Percentiles rank a stretch among this genome's conserved stretches.
Evolutionary conservation across 495 filamentous ascomycete genomes (phyloP).

Genomic region (Aspergillus taichungensis): DNA sequence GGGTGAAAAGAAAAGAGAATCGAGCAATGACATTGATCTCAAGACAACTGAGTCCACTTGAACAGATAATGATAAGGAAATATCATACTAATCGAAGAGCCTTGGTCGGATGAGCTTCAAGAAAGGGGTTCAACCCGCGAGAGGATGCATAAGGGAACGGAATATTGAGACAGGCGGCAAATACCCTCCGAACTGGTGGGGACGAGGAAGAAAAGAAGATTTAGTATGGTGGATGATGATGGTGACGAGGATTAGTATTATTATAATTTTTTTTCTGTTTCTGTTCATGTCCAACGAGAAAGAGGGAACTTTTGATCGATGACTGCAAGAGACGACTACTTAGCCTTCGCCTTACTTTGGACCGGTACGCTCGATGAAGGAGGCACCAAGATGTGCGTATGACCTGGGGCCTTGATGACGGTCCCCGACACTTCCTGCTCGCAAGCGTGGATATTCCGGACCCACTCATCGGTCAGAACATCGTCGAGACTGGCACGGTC

Average conservation of each 20-base stretch:
- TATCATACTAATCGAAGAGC: slow-evolving; percentile 1
- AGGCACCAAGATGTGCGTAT: slow-evolving; percentile 57
- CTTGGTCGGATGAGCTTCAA: slow-evolving; percentile 4
- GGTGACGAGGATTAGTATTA: too few relatives aligned
- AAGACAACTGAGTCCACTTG: not conserved
- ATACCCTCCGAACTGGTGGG: not conserved
- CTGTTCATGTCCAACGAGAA: not conserved
- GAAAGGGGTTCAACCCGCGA: not conserved
- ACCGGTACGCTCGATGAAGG: slow-evolving; percentile 36
- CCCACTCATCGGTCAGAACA: slow-evolving; percentile 85
- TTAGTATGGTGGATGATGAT: not conserved
- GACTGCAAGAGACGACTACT: slow-evolving; percentile 8
- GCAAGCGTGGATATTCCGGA: slow-evolving; percentile 58
- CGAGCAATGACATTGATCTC: not conserved
- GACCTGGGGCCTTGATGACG: slow-evolving; percentile 44
- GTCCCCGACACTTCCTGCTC: slow-evolving; percentile 50
- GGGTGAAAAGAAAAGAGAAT: not conserved
- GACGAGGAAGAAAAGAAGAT: slow-evolving; percentile 2
- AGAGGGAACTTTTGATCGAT: slow-evolving; percentile 8
- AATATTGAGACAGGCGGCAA: slow-evolving; percentile 7
- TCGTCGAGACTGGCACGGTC: slow-evolving; percentile 77
- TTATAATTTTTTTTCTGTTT: too few relatives aligned
- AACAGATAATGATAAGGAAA: slow-evolving; percentile 4
- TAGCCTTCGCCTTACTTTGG: slow-evolving; percentile 35
- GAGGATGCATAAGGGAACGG: not conserved